Conservation (phyloP, 192 early-diverging fungal genomes). For the Coemansia sp. region DNA sequence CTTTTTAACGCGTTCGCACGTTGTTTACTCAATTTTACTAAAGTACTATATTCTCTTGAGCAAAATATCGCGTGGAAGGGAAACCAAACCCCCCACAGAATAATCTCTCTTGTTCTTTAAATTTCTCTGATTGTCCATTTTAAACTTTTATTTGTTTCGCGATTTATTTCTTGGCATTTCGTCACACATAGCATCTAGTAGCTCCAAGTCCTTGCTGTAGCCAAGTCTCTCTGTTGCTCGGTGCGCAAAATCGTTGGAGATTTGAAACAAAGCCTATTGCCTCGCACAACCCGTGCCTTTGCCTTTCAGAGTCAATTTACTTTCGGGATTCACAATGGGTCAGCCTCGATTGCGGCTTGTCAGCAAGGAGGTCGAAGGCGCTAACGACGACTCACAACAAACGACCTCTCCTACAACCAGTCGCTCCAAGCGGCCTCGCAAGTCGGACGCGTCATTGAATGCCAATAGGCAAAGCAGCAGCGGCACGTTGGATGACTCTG, state of each 20-base stretch:
- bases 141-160: background rate
- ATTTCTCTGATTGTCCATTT: conserved; percentile 1
- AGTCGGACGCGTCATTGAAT: conserved; percentile 15
- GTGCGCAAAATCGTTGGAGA: background rate
- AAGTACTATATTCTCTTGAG: background rate
- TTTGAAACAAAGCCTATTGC: background rate
- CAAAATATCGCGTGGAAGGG: background rate
- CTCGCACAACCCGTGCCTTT: too few species aligned
- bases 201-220: background rate
- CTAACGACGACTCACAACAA: conserved; percentile 22
- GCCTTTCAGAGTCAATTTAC: background rate
- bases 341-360: conserved; percentile 50
- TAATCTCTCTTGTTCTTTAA: background rate
- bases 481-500: background rate
- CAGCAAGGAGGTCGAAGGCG: conserved; percentile 24
- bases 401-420: conserved; percentile 10
- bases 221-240: background rate
- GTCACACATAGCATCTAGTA: background rate
- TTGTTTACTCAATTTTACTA: background rate
- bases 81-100: background rate
- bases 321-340: conserved; percentile 31
- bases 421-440: conserved; percentile 35
- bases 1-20: background rate
- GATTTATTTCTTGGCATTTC: background rate
- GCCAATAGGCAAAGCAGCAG: conserved; percentile 7